Evolutionary conservation across 768 basidiomycete species (phyloP).

Genomic region (Cubamyces lactineus): DNA sequence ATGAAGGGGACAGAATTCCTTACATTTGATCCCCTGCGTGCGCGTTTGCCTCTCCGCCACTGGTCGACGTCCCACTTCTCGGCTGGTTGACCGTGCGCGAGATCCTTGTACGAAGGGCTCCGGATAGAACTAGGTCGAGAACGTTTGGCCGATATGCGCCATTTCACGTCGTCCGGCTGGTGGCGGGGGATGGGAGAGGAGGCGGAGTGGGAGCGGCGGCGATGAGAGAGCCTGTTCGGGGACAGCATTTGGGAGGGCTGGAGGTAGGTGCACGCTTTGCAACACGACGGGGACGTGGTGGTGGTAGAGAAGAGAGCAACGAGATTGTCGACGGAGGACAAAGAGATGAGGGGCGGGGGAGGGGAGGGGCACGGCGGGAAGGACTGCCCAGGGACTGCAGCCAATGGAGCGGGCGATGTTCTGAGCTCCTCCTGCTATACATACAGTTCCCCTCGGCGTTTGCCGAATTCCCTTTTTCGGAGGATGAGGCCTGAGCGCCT

Average conservation of each 20-base stretch:
- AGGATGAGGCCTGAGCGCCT: conserved; percentile 1
- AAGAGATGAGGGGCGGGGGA: background rate
- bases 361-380: background rate
- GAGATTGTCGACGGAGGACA: background rate
- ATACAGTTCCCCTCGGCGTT: conserved; percentile 16
- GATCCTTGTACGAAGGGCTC: conserved; percentile 39
- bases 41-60: conserved; percentile 58
- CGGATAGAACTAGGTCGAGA: conserved; percentile 45
- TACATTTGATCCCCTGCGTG: conserved; percentile 53
- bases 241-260: conserved; percentile 38
- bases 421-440: conserved; percentile 17
- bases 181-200: conserved; percentile 41
- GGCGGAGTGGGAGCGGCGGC: conserved; percentile 59
- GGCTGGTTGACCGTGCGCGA: conserved; percentile 33
- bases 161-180: conserved; percentile 42
- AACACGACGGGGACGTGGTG: background rate
- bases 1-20: conserved; percentile 28
- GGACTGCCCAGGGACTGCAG: conserved; percentile 10
- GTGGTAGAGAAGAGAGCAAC: background rate
- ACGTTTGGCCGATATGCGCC: conserved; percentile 53
- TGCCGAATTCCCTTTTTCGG: conserved; percentile 13
- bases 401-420: background rate
- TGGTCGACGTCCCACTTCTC: conserved; percentile 57
- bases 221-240: conserved; percentile 40
- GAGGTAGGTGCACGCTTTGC: conserved; percentile 18